phyloP scores from a whole-genome alignment of 1,284 basidiomycete species.

The Xerocomus nothofagi region DNA sequence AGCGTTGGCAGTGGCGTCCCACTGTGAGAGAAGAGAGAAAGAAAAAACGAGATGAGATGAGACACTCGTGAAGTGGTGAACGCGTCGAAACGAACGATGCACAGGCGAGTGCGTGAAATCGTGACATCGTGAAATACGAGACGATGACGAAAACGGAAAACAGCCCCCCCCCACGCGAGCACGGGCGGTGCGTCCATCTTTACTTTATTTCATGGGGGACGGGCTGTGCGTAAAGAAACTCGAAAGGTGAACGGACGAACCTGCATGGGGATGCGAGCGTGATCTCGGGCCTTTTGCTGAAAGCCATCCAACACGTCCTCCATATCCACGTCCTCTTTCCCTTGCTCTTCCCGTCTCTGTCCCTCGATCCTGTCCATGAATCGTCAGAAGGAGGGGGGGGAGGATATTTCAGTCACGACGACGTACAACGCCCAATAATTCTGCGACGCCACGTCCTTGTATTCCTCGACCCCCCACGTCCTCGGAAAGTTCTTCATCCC shows the following conservation, averaged over 20 bases:
- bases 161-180: too few relatives aligned
- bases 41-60: not conserved
- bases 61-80: too few relatives aligned
- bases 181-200: too few relatives aligned
- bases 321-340: slow-evolving; percentile 52
- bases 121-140: not conserved
- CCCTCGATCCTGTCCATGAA: slow-evolving; percentile 38
- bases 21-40: slow-evolving; percentile 39
- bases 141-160: too few relatives aligned
- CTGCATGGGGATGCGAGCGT: slow-evolving; percentile 69
- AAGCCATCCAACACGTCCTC: slow-evolving; percentile 56
- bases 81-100: too few relatives aligned
- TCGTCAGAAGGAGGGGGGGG: not conserved
- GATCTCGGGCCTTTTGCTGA: slow-evolving; percentile 67
- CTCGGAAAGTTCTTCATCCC: slow-evolving; percentile 68
- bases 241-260: slow-evolving; percentile 33
- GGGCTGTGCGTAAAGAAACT: too few relatives aligned
- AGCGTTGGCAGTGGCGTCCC: slow-evolving; percentile 55
- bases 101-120: not conserved
- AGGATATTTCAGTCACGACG: too few relatives aligned
- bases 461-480: slow-evolving; percentile 70
- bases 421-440: slow-evolving; percentile 50
- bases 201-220: too few relatives aligned
- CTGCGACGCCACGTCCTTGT: slow-evolving; percentile 62
- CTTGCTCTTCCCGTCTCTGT: slow-evolving; percentile 39